Evolutionary conservation across 768 basidiomycete species (phyloP), one percentile per base, ranked within the genome.

Genomic region (Tephrocybe sp.): DNA sequence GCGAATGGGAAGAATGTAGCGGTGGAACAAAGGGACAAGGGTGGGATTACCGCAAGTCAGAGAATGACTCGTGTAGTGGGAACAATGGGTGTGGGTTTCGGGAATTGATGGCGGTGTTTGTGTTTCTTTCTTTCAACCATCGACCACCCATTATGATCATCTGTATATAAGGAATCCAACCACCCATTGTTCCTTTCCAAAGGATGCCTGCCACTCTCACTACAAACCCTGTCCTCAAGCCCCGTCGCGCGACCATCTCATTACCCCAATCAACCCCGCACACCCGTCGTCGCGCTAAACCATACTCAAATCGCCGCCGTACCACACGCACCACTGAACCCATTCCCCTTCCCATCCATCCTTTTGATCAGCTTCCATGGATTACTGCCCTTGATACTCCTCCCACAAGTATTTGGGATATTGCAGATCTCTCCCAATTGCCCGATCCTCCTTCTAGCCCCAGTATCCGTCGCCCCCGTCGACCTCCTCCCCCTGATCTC

Each of bases 291-390:
- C 67, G 68, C 32, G 39, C 62, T 57, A 71, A 67, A 58, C 54
- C 65, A 3, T 55, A 51, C 22, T 33, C 49, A 0, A 1, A 1
- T 1, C 47, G 40, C 13, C 39, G 32, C 23, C 40, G 10, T 13
- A 1, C 46, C 22, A 9, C 12, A 10, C 47, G 31, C 20, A 38
- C 51, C 62, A 14, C 56, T 59, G 26, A 62, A 56, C 38, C 68
- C 65, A 10, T 4, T 30, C 47, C 71, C 34, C 10, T 34, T 11
- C 64, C 69, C 16, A 43, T 57, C 30, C 72, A 73, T 39, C 49
- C 62, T 3, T 85, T 87, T 62, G 85, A 87, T 68, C 70, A 74
- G 22, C 75, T 88, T 9, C 83, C 85, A 4, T 88, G 85, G 85
- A 82, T 85, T 46, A 72, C 83, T 20, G 72, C 78, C 7, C 68